phyloP scores from a whole-genome alignment of 768 basidiomycete species.

The Leucocoprinus leucothites region DNA sequence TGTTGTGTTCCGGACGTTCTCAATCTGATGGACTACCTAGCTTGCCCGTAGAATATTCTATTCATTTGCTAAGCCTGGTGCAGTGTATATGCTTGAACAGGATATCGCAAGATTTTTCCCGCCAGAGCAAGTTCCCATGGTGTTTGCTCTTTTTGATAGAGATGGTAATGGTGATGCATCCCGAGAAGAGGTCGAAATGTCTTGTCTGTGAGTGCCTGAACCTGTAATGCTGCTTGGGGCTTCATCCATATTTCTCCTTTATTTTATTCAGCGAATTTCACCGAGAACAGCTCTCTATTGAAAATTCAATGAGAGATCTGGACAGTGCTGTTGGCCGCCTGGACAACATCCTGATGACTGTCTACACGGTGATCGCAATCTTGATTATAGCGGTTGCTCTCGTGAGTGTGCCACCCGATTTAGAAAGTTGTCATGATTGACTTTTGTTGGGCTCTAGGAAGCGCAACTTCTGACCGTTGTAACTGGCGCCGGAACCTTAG shows the following conservation, averaged over 20 bases:
- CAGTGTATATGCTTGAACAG: constrained; percentile 55
- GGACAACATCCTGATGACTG: constrained; percentile 82
- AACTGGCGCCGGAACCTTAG: constrained; percentile 67
- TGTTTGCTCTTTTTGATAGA: constrained; percentile 67
- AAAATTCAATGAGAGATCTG: constrained; percentile 84
- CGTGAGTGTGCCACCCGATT: constrained; percentile 34
- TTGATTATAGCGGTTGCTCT: constrained; percentile 85
- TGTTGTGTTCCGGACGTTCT: constrained; percentile 5
- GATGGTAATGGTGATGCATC: constrained; percentile 72
- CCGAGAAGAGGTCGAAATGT: constrained; percentile 73
- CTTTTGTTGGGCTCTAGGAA: constrained; percentile 39
- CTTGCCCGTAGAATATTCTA: constrained; percentile 86
- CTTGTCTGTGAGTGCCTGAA: constrained; percentile 50
- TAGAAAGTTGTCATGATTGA: background rate
- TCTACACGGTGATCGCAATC: constrained; percentile 67
- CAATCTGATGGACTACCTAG: constrained; percentile 26
- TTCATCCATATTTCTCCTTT: background rate
- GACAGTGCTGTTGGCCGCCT: constrained; percentile 86
- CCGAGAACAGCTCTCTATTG: constrained; percentile 79
- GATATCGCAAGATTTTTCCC: constrained; percentile 77
- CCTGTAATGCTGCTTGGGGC: background rate
- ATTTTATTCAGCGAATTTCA: constrained; percentile 61
- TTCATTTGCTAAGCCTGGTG: constrained; percentile 66
- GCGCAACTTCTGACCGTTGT: constrained; percentile 71
- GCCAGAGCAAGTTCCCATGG: constrained; percentile 64